Evolutionary conservation across 2,329 filamentous ascomycete genomes (phyloP), one percentile per base, ranked within the genome.

Genomic region (Daldinia sp.): DNA sequence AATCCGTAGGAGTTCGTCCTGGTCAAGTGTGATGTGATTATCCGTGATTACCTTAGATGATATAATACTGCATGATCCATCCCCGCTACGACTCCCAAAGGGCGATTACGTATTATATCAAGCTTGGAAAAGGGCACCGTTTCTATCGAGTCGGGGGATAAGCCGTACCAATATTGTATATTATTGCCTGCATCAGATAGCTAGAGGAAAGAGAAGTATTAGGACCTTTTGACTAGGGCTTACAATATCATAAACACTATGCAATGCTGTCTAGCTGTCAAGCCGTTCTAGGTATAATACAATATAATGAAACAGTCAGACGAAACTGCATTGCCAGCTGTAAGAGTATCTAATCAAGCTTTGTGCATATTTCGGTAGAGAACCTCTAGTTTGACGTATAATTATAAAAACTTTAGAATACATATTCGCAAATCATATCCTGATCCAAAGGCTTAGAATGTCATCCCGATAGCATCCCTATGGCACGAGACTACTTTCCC

Each of bases 401-500:
- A n/a, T 23, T 23, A 23, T 23, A 28, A 4, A 35, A 13, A 13
- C 39, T 37, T 54, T 9, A 15, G 23, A 33, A 46, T 57, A n/a
- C 5, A 23, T 30, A 42, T 42, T 41, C 13, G 54, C 23, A 33
- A 57, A 42, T 57, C 15, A 23, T 3, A 18, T 41, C 54, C 48
- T 30, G 30, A 54, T 48, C 50, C 44, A 41, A 54, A 48, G 48
- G 48, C 55, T 64, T 54, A 26, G 10, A 37, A 15, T 39, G 30
- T 10, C 18, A 37, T 23, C 18, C 20, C 15, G 15, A 13, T 12
- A 28, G 20, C 7, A 26, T 13, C 33, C 30, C 51, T 37, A 23
- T 37, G 51, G 12, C 51, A 26, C 33, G 51, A 37, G 33, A 35
- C 51, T 48, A 33, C 15, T 51, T 51, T 51, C 10, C 46, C 18